Base-by-base conservation (phyloP, 495 filamentous ascomycete species). In the Penicillium psychrofluorescens region DNA sequence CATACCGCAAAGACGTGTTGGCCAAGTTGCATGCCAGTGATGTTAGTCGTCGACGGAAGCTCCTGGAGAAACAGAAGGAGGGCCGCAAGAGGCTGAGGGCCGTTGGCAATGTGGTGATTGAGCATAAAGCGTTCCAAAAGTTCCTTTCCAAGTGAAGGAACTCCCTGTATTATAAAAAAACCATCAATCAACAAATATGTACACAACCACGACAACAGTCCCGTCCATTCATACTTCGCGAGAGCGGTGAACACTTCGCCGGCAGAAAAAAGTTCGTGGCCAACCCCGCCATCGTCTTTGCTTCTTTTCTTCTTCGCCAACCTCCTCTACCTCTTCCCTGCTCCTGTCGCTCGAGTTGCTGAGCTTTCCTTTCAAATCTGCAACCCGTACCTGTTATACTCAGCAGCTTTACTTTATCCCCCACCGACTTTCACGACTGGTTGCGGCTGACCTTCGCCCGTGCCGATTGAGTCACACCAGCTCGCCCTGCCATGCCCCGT, bases 61-160 rank as follows among this genome's bases (percentile, higher is more conserved):
- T 98, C 49, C 59, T 98, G 35, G 91, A 97, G 68, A 95, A 90
- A 74, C 92, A 98, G 65, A 98, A 98, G 70, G 91, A 91, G 52
- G 92, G 92, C 1, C 77, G 88, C 45, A 97, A 95, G 78, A 86
- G 80, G 67, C 64, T 97, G 45, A 77, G 62, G 38, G 77, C 79
- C 5, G 72, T 82, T 33, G 79, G 79, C 35, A 83, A 95, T 54
- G 88, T 98, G 7, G 74, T 86, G 27, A 97, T 98, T 65, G 90
- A 97, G 38, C 87, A 96, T 45, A 83, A 86, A 54, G 86, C 89
- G 1, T 97, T 98, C 62, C 92, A 98, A 62, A 83, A 75, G 44
- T 98, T 98, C 61, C 58, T 98, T 58, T 67, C 80, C 0, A 84
- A 84, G 59, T 83, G 54, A 51, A 22, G 22, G 22, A 22, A 22